These are phyloP conservation scores for Nothophoma quercina DNA, from an alignment of 2,329 filamentous ascomycete genomes.

Conservation along the genomic window DNA sequence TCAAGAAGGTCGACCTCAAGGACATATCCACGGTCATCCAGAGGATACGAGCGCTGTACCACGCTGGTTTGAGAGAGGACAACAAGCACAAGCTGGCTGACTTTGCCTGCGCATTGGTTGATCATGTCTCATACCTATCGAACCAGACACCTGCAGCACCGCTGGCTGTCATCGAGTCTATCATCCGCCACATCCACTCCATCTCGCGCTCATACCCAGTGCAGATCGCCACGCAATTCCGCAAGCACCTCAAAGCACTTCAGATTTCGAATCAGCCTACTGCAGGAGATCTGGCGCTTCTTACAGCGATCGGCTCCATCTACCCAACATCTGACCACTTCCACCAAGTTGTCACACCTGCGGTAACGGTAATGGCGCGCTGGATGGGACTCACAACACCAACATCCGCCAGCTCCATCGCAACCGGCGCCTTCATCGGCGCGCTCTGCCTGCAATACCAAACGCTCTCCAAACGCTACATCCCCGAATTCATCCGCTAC, in stretches of 20 bases:
- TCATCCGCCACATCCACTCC: constrained; percentile 91
- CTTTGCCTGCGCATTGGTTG: constrained; percentile 72
- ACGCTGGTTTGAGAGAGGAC: constrained; percentile 81
- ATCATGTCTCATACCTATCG: constrained; percentile 68
- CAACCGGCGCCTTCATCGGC: constrained; percentile 78
- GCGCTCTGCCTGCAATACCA: constrained; percentile 86
- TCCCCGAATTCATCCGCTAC: constrained; percentile 89
- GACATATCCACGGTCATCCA: constrained; percentile 83
- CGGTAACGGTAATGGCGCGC: constrained; percentile 81
- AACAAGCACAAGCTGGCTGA: constrained; percentile 84
- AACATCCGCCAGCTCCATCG: constrained; percentile 69
- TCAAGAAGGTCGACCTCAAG: constrained; percentile 66
- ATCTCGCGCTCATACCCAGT: constrained; percentile 85
- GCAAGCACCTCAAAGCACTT: constrained; percentile 70
- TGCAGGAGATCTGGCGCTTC: constrained; percentile 79
- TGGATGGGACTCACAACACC: constrained; percentile 83
- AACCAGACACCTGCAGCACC: constrained; percentile 61
- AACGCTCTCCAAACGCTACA: constrained; percentile 80
- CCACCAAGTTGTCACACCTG: constrained; percentile 91
- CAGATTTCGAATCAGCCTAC: constrained; percentile 62
- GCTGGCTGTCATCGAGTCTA: constrained; percentile 75
- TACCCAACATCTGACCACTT: constrained; percentile 98
- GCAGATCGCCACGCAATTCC: constrained; percentile 79
- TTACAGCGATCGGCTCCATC: constrained; percentile 82
- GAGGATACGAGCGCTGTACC: constrained; percentile 89